Conservation (phyloP, 371 early-diverging fungal genomes). For the Mucor lusitanicus region DNA sequence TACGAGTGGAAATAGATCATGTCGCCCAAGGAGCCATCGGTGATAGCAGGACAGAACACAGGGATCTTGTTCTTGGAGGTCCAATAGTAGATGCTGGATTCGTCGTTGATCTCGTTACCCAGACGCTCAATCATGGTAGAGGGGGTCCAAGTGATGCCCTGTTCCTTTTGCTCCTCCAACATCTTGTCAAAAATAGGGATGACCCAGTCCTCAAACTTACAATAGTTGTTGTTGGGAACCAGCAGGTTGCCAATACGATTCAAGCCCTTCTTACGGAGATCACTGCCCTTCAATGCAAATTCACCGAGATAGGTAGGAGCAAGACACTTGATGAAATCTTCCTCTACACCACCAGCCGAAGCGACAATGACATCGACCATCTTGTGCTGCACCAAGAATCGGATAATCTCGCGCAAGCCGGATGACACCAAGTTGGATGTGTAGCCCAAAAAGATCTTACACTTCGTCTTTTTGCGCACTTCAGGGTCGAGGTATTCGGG, state of each 20-base stretch:
- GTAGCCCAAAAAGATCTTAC: slow-evolving; percentile 97
- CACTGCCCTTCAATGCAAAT: slow-evolving; percentile 81
- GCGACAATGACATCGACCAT: slow-evolving; percentile 95
- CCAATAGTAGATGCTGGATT: slow-evolving; percentile 98
- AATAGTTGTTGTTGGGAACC: slow-evolving; percentile 99
- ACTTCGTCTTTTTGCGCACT: slow-evolving; percentile 69
- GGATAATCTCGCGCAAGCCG: slow-evolving; percentile 95
- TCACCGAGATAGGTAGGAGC: slow-evolving; percentile 90
- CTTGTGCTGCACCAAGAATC: slow-evolving; percentile 88
- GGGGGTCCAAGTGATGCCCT: slow-evolving; percentile 86
- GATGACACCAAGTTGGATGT: slow-evolving; percentile 98
- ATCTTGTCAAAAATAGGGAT: slow-evolving; percentile 93
- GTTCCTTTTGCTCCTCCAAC: slow-evolving; percentile 86
- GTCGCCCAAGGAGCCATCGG: slow-evolving; percentile 99
- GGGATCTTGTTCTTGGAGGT: slow-evolving; percentile 91
- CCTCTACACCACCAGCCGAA: slow-evolving; percentile 99
- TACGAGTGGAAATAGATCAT: slow-evolving; percentile 99
- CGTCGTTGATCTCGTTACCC: slow-evolving; percentile 94
- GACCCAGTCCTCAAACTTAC: slow-evolving; percentile 98
- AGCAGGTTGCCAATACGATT: slow-evolving; percentile 99
- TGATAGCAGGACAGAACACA: slow-evolving; percentile 98
- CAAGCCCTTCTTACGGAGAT: slow-evolving; percentile 89
- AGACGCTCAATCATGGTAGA: slow-evolving; percentile 92
- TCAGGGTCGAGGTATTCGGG: slow-evolving; percentile 71
- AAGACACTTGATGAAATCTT: slow-evolving; percentile 99